Conservation (phyloP, 306 rosid genomes). For the Elaeagnus macrophylla region DNA sequence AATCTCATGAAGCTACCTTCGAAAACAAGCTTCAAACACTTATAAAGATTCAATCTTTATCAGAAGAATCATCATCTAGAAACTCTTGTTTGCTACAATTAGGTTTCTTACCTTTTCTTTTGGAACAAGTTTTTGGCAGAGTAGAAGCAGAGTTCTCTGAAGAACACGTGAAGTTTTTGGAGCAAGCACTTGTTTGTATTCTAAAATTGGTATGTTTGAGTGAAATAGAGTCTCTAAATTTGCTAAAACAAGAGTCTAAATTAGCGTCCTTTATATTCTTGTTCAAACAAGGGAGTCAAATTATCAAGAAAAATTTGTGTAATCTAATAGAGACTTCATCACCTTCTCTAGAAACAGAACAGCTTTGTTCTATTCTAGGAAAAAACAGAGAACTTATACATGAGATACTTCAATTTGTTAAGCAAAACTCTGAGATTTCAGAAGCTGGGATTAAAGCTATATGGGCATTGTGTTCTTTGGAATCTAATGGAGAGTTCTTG, state of each 20-base stretch:
- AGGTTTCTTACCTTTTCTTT: constrained; percentile 57
- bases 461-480: constrained; percentile 35
- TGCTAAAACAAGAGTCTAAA: constrained; percentile 40
- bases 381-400: constrained; percentile 28
- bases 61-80: constrained; percentile 32
- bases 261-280: constrained; percentile 28
- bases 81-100: constrained; percentile 46
- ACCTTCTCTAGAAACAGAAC: constrained; percentile 32
- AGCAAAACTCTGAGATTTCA: constrained; percentile 31
- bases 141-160: constrained; percentile 19
- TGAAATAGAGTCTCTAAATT: constrained; percentile 33
- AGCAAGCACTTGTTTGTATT: constrained; percentile 44
- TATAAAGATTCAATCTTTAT: constrained; percentile 26
- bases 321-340: constrained; percentile 40
- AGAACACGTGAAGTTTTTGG: constrained; percentile 28
- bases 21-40: constrained; percentile 46
- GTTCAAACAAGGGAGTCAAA: constrained; percentile 35
- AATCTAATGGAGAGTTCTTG: constrained; percentile 35
- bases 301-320: constrained; percentile 42
- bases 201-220: constrained; percentile 33
- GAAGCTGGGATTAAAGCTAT: constrained; percentile 52
- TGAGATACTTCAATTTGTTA: constrained; percentile 26
- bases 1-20: constrained; percentile 31
- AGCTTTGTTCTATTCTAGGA: constrained; percentile 36
- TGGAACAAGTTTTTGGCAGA: constrained; percentile 44